A percentile compares a stretch with the other conserved stretches of the same genome.
Evolutionary conservation across 352 stramenopile genomes (phyloP).

Genomic region (Phytophthora idaei): DNA sequence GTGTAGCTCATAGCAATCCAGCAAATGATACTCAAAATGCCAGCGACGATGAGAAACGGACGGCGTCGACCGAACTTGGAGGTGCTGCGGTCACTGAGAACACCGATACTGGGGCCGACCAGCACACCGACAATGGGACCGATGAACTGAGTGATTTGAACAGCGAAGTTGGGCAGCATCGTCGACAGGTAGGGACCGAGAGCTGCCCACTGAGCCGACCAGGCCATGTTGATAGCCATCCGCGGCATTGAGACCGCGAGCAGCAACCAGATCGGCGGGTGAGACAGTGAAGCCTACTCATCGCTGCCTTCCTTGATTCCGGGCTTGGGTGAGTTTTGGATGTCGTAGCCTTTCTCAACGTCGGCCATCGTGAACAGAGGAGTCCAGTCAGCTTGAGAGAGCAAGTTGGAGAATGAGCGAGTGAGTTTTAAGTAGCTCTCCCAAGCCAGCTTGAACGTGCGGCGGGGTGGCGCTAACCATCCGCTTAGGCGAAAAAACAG

Average conservation of each 20-base stretch:
- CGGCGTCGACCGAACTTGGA: slow-evolving; percentile 45
- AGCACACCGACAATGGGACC: slow-evolving; percentile 59
- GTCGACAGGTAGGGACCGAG: slow-evolving; percentile 60
- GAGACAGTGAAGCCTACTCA: slow-evolving; percentile 20
- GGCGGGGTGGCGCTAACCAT: not conserved
- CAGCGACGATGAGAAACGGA: slow-evolving; percentile 49
- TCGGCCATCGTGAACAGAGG: slow-evolving; percentile 19
- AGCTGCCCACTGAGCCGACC: slow-evolving; percentile 62
- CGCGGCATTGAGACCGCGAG: slow-evolving; percentile 59
- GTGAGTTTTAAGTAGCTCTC: not conserved
- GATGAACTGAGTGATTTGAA: slow-evolving; percentile 55
- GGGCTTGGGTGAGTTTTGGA: slow-evolving; percentile 34
- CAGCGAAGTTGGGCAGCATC: slow-evolving; percentile 52
- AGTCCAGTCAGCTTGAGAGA: slow-evolving; percentile 17
- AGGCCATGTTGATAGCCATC: slow-evolving; percentile 70
- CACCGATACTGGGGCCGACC: slow-evolving; percentile 53
- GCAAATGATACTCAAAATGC: slow-evolving; percentile 47
- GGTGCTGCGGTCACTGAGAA: slow-evolving; percentile 57
- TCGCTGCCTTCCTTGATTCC: slow-evolving; percentile 10
- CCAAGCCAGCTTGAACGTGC: not conserved
- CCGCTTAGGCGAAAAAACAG: not conserved
- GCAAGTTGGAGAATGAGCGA: slow-evolving; percentile 33
- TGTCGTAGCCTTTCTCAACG: slow-evolving; percentile 39
- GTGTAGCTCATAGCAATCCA: slow-evolving; percentile 75
- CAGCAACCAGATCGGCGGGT: slow-evolving; percentile 49